A percentile compares a stretch with the other conserved stretches of the same genome.
Evolutionary conservation across 257 asterid genomes (phyloP).

Genomic region (Solanum infundibuliforme): DNA sequence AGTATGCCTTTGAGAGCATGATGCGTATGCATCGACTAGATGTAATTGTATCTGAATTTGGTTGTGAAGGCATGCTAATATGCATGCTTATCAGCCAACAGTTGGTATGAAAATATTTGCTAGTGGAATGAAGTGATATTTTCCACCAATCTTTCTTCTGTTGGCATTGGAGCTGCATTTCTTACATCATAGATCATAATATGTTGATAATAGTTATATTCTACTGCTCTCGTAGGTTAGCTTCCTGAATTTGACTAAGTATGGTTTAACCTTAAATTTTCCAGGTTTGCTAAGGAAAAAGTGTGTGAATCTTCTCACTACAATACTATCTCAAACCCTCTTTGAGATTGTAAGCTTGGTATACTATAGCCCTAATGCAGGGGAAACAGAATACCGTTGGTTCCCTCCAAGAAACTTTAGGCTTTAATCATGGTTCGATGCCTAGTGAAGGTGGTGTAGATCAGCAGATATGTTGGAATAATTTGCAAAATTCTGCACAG

Average conservation of each 20-base stretch:
- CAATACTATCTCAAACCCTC: background rate
- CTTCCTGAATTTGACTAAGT: background rate
- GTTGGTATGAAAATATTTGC: background rate
- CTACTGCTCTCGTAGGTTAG: background rate
- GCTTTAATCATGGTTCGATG: constrained; percentile 52
- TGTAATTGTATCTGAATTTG: background rate
- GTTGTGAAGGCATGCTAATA: background rate
- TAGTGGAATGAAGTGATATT: background rate
- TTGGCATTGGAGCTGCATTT: background rate
- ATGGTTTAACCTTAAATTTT: background rate
- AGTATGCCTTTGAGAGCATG: background rate
- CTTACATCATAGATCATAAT: background rate
- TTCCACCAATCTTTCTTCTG: background rate
- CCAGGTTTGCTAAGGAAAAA: constrained; percentile 33
- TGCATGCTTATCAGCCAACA: background rate
- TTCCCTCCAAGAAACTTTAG: constrained; percentile 53
- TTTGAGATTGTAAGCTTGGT: constrained; percentile 2
- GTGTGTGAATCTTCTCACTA: background rate
- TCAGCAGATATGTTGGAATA: constrained; percentile 60
- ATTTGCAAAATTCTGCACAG: constrained; percentile 36
- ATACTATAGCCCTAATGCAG: constrained; percentile 54
- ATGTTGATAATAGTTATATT: background rate
- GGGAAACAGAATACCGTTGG: constrained; percentile 54
- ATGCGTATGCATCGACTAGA: background rate
- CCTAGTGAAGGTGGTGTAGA: constrained; percentile 49